Conservation (phyloP, 1,284 basidiomycete genomes). For the Cutaneotrichosporon mucoides region DNA sequence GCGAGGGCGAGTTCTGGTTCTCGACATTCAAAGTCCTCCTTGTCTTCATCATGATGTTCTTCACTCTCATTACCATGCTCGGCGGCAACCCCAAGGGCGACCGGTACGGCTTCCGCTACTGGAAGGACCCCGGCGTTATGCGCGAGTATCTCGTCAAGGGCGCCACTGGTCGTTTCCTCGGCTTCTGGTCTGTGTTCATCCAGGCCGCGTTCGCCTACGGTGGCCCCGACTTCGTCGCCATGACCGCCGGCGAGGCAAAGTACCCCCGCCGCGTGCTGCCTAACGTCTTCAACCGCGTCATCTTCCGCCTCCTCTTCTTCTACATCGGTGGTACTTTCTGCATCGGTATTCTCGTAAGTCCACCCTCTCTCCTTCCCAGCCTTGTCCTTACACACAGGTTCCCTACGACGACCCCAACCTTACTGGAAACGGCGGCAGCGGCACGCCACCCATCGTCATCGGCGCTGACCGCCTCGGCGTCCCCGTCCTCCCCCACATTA, state of each 20-base stretch:
- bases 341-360: constrained; percentile 15
- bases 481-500: constrained; percentile 62
- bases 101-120: constrained; percentile 54
- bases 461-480: constrained; percentile 63
- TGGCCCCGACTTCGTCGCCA: constrained; percentile 46
- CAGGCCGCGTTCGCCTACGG: constrained; percentile 39
- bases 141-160: constrained; percentile 14
- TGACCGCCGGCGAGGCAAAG: constrained; percentile 49
- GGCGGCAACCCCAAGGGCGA: constrained; percentile 62
- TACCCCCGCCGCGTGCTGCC: constrained; percentile 67
- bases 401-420: constrained; percentile 39
- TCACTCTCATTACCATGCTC: constrained; percentile 65
- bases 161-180: constrained; percentile 53
- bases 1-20: constrained; percentile 20
- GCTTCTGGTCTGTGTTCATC: constrained; percentile 58
- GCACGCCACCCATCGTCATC: constrained; percentile 75
- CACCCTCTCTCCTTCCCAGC: too few relatives aligned
- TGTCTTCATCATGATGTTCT: constrained; percentile 50
- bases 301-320: constrained; percentile 51
- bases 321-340: constrained; percentile 61
- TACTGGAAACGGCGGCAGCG: constrained; percentile 55
- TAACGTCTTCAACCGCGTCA: constrained; percentile 67
- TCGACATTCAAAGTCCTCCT: constrained; percentile 18
- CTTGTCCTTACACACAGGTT: too few relatives aligned
- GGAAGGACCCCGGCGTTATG: constrained; percentile 53